phyloP scores from a whole-genome alignment of 371 early-diverging fungal genomes.

The Syncephalastrum racemosum region DNA sequence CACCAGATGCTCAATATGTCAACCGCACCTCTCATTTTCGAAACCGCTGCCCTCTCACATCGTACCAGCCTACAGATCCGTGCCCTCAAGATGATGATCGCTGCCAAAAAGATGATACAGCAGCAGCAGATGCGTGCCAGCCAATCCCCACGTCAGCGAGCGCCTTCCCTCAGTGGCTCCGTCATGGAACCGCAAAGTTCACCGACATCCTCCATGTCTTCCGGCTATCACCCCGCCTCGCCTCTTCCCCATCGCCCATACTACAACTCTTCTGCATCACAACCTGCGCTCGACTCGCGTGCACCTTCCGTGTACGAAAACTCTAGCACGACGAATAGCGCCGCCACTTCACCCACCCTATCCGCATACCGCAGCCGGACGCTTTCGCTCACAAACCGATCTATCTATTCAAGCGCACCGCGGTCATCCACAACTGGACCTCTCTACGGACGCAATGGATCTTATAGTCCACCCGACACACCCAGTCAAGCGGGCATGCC shows the following conservation, averaged over 20 bases:
- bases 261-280: constrained; percentile 3
- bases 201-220: not conserved
- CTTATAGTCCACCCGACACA: constrained; percentile 17
- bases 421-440: constrained; percentile 1
- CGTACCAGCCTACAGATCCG: constrained; percentile 54
- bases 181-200: not conserved
- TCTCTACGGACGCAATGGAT: not conserved
- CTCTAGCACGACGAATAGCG: constrained; percentile 9
- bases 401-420: not conserved
- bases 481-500: constrained; percentile 14
- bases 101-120: constrained; percentile 41
- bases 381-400: constrained; percentile 19
- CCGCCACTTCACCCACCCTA: constrained; percentile 16
- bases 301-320: constrained; percentile 10
- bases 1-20: constrained; percentile 55
- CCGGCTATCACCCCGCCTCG: not conserved
- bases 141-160: not conserved
- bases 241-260: not conserved
- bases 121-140: constrained; percentile 21
- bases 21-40: constrained; percentile 58
- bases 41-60: constrained; percentile 48
- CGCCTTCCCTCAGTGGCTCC: not conserved
- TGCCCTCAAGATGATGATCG: constrained; percentile 50
- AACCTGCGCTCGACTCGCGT: constrained; percentile 3
- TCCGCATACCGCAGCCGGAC: constrained; percentile 21